A percentile compares a stretch with the other conserved stretches of the same genome.
Evolutionary conservation across 192 early-diverging fungal species (phyloP).

Genomic region (Diversispora eburnea): DNA sequence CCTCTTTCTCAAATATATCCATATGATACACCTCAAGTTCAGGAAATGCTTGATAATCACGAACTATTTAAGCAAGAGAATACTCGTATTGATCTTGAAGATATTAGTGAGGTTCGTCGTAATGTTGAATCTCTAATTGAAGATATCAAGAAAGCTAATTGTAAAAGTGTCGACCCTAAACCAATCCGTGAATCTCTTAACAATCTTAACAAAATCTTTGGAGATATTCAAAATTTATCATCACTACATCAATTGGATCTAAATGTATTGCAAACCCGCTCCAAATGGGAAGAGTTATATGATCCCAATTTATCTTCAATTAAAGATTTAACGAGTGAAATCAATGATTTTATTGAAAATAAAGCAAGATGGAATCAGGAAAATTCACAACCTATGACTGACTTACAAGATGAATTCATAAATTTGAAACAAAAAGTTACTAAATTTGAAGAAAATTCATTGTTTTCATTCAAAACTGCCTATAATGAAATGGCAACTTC

Average conservation of each 20-base stretch:
- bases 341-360: constrained; percentile 5
- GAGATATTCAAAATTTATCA: constrained; percentile 9
- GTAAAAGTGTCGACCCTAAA: constrained; percentile 18
- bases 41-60: constrained; percentile 16
- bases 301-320: not conserved
- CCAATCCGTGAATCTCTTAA: constrained; percentile 2
- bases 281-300: constrained; percentile 21
- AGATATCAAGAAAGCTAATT: constrained; percentile 20
- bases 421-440: constrained; percentile 3
- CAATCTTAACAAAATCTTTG: constrained; percentile 15
- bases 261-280: constrained; percentile 3
- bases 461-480: not conserved
- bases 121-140: constrained; percentile 15
- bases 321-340: constrained; percentile 4
- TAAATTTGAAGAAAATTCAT: constrained; percentile 19
- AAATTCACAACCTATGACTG: not conserved
- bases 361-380: constrained; percentile 21
- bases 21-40: constrained; percentile 12
- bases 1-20: constrained; percentile 1
- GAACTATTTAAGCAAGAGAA: constrained; percentile 19
- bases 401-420: constrained; percentile 7
- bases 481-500: constrained; percentile 11
- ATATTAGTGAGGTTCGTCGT: constrained; percentile 13
- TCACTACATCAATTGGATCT: constrained; percentile 14
- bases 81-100: constrained; percentile 19